Base-by-base conservation (phyloP, 2,329 filamentous ascomycete species). In the Microdochium bolleyi region DNA sequence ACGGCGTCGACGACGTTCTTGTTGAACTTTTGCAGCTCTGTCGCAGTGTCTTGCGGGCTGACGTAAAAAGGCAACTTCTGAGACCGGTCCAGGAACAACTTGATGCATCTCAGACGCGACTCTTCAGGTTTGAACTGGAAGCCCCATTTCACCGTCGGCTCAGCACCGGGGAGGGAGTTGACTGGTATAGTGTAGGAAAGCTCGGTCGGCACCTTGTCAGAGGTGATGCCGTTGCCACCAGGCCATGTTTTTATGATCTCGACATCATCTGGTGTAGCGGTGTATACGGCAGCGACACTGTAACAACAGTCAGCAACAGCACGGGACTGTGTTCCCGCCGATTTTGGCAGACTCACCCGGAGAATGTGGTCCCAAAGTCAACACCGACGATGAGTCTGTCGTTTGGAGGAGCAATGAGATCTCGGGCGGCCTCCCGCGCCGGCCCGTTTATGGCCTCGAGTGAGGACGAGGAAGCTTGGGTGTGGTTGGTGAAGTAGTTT, bases 161-260 rank as follows among this genome's bases (percentile, higher is more conserved):
- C 66, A 1, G 72, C 64, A n/a, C 66, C 73, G 2, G 64, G 57
- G 2, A 68, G 56, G 3, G 71, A 62, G 21, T 67, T 59, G 51
- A 69, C 63, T 51, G 72, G 67, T 30, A 72, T 67, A 54, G 79
- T 75, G 60, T 83, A 83, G 58, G 87, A 85, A 52, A 92, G 85
- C 67, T 92, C 88, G 14, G 87, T 90, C 1, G 88, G 88, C 2
- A 92, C 88, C 73, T 92, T 92, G 73, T 92, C 88, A 34, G 87
- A 90, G n/a, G 88, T 91, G 70, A 92, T 89, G 61, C 87, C 87
- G 63, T 92, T 91, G 25, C 87, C 87, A 24, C 88, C 88, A 0
- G 88, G 88, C 88, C 88, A 92, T 14, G 82, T 86, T 72, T 90
- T 91, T 73, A 92, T 90, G 61, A 91, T 89, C 64, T 91, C 87